These are phyloP conservation scores for Podila verticillata DNA, from an alignment of 192 early-diverging fungal genomes.

Conservation along the genomic window DNA sequence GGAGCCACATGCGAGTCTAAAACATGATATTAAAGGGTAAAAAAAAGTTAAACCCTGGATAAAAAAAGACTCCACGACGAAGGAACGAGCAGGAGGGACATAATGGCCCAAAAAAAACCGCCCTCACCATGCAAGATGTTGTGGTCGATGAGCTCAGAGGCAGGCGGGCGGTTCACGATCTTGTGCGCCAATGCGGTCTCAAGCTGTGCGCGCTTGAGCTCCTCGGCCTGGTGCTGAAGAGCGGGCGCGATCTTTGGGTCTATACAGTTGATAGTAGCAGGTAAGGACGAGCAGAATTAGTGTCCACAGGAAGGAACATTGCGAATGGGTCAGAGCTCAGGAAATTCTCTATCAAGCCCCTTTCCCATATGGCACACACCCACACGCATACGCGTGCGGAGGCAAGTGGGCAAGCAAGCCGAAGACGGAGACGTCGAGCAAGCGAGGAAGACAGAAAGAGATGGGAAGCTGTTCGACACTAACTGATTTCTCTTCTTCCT, in stretches of 20 bases:
- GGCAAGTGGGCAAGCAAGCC: too few relatives aligned
- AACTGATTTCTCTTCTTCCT: not conserved
- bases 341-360: too few relatives aligned
- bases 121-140: slow-evolving; percentile 59
- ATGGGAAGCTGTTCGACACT: too few relatives aligned
- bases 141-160: slow-evolving; percentile 61
- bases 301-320: not conserved
- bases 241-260: slow-evolving; percentile 62
- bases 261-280: not conserved
- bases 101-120: not conserved
- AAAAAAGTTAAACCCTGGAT: not conserved
- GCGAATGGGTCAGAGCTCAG: not conserved
- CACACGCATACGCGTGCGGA: too few relatives aligned
- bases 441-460: not conserved
- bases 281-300: not conserved
- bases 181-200: slow-evolving; percentile 68
- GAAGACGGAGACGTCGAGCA: not conserved
- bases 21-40: not conserved
- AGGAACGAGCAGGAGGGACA: slow-evolving; percentile 4
- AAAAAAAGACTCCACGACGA: not conserved
- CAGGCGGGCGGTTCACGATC: slow-evolving; percentile 63
- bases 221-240: slow-evolving; percentile 57
- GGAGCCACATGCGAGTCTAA: slow-evolving; percentile 58
- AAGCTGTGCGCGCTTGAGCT: slow-evolving; percentile 55
- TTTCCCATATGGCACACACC: too few relatives aligned